A percentile compares a stretch with the other conserved stretches of the same genome.
These are phyloP conservation scores for Mycena venus DNA, from an alignment of 768 basidiomycete species.

Conservation along the genomic window DNA sequence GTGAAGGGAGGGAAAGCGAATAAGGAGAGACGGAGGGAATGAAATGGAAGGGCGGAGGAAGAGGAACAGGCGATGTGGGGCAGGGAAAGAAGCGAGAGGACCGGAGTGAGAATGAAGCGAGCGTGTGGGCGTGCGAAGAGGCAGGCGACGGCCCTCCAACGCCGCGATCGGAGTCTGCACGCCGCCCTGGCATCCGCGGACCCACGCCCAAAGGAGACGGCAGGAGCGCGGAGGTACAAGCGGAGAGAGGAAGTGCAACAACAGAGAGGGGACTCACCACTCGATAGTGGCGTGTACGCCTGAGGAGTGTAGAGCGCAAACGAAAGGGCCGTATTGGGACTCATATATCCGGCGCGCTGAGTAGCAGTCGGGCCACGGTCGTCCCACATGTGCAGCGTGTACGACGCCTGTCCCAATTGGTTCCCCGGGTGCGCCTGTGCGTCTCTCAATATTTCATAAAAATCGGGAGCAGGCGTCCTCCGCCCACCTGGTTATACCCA, in stretches of 20 bases:
- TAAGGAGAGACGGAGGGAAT: background rate
- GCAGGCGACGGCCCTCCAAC: background rate
- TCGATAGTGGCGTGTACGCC: conserved; percentile 73
- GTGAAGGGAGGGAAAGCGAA: background rate
- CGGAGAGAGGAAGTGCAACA: no score
- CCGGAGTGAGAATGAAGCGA: background rate
- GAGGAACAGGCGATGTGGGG: background rate
- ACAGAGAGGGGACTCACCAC: conserved; percentile 51
- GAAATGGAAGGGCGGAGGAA: background rate
- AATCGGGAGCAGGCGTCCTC: background rate
- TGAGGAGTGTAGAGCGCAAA: conserved; percentile 91
- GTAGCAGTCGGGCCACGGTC: conserved; percentile 79
- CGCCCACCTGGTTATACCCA: conserved; percentile 66
- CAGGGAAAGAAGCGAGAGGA: background rate
- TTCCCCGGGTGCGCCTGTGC: conserved; percentile 57
- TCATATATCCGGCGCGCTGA: conserved; percentile 73
- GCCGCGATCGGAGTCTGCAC: background rate
- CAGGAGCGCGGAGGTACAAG: background rate
- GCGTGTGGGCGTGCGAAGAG: no score
- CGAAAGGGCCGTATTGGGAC: conserved; percentile 75
- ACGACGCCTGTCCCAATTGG: conserved; percentile 82
- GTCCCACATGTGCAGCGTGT: conserved; percentile 86
- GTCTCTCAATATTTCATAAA: background rate
- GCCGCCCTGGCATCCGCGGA: background rate
- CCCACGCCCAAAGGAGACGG: no score